Evolutionary conservation across 2,329 filamentous ascomycete genomes (phyloP).

Genomic region (Pseudopyrenochaeta lycopersici): DNA sequence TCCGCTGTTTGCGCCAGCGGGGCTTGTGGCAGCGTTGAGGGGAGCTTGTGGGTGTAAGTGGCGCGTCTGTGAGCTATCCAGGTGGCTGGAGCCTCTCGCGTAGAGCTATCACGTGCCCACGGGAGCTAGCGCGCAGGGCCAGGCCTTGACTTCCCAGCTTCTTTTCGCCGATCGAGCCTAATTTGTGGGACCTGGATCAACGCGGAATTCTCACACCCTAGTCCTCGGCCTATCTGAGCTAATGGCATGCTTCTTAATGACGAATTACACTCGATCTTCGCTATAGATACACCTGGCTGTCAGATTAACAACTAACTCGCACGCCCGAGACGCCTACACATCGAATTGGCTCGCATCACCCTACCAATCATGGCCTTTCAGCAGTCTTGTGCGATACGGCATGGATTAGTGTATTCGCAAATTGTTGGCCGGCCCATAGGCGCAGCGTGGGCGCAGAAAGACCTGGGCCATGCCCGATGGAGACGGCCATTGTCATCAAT

Average conservation of each 20-base stretch:
- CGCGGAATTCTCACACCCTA: not conserved
- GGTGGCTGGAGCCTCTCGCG: slow-evolving; percentile 4
- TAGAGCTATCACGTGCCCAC: slow-evolving; percentile 15
- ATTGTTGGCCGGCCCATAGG: not conserved
- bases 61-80: slow-evolving; percentile 2
- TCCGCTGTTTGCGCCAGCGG: not conserved
- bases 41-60: not conserved
- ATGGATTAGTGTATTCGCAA: not conserved
- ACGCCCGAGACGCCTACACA: not conserved
- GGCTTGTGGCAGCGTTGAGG: not conserved
- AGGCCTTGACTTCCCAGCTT: slow-evolving; percentile 3
- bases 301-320: not conserved
- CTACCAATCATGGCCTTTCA: not conserved
- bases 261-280: not conserved
- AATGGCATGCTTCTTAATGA: not conserved
- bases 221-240: not conserved
- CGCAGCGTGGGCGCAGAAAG: not conserved
- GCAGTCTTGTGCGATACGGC: not conserved
- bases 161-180: slow-evolving; percentile 3
- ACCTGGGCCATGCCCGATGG: not conserved
- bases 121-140: slow-evolving; percentile 18
- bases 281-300: not conserved
- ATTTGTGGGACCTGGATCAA: not conserved
- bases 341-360: not conserved
- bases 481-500: not conserved